Base-by-base conservation (phyloP, 192 early-diverging fungal genomes). In the Fimicolochytrium jonesii region DNA sequence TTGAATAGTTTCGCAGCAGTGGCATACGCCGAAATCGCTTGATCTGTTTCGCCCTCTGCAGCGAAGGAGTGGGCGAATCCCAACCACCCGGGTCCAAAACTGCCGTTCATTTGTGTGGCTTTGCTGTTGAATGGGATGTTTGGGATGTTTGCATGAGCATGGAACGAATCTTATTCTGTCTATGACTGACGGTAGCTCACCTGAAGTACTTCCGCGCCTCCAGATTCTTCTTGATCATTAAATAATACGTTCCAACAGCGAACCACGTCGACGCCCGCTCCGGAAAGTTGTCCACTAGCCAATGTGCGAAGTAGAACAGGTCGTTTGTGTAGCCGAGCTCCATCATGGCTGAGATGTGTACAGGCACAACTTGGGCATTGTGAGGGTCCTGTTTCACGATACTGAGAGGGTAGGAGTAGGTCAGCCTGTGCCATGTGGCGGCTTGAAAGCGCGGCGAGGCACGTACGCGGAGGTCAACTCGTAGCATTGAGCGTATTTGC, bases 51-150 rank as follows among this genome's bases (percentile, higher is more conserved):
- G 0, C 80, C 80, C 59, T 91, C 90, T 9, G 74, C 62, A 6
- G 87, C 78, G 67, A 90, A 89, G n/a, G 88, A 75, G 67, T 92
- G 90, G 5, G 81, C 92, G 60, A 86, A 86, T 11, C 86, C 90
- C 20, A 94, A 66, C 92, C 92, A 94, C 20, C 83, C 88, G 6
- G 80, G 74, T 0, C 77, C 85, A 75, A 78, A 88, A 35, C 69
- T 65, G 10, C 69, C 59, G 64, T 92, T 84, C 32, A 90, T 77
- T 1, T 61, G 64, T 5, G 82, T 72, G 0, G 86, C 69, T 66
- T 89, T 86, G 51, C 73, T 78, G 67, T 17, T n/a, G n/a, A n/a
- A n/a, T n/a, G n/a, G n/a, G n/a, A n/a, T n/a, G n/a, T n/a, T n/a
- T n/a, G n/a, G n/a, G n/a, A n/a, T n/a, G n/a, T n/a, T n/a, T n/a